These are phyloP conservation scores for Komagataella mondaviorum DNA, from an alignment of 805 yeast genomes.

Conservation along the genomic window DNA sequence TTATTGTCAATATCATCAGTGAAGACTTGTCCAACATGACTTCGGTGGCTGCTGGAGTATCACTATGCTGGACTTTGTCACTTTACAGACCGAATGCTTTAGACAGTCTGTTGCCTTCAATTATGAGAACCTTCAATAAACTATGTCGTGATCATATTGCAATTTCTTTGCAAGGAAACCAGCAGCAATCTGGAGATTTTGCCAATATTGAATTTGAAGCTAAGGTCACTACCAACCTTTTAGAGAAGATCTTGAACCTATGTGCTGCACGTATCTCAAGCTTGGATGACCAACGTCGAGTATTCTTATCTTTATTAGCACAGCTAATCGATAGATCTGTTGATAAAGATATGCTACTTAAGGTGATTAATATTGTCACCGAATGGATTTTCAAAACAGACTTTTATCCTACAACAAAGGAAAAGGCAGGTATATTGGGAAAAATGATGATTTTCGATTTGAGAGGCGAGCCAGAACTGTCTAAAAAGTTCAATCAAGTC, in stretches of 20 bases:
- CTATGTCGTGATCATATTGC: slow-evolving; percentile 78
- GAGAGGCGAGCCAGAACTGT: slow-evolving; percentile 68
- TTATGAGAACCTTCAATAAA: slow-evolving; percentile 82
- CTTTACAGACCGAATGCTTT: slow-evolving; percentile 59
- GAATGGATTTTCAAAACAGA: slow-evolving; percentile 84
- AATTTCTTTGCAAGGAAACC: slow-evolving; percentile 34
- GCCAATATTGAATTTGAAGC: slow-evolving; percentile 50
- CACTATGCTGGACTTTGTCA: slow-evolving; percentile 69
- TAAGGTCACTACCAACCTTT: slow-evolving; percentile 59
- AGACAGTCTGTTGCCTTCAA: slow-evolving; percentile 60
- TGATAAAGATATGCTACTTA: slow-evolving; percentile 61
- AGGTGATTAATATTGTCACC: slow-evolving; percentile 66
- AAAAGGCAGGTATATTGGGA: slow-evolving; percentile 84
- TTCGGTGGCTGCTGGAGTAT: slow-evolving; percentile 80
- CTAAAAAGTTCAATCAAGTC: slow-evolving; percentile 72
- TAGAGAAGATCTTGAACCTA: slow-evolving; percentile 66
- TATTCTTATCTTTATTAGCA: slow-evolving; percentile 74
- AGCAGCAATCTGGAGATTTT: slow-evolving; percentile 9
- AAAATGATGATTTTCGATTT: slow-evolving; percentile 91
- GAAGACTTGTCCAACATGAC: slow-evolving; percentile 64
- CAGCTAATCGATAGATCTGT: slow-evolving; percentile 82
- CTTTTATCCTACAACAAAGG: slow-evolving; percentile 87
- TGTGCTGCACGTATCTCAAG: slow-evolving; percentile 70
- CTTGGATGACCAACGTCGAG: slow-evolving; percentile 89
- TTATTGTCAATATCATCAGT: slow-evolving; percentile 54